Conservation (phyloP, 208 protist species). For the Crithidia bombi region DNA sequence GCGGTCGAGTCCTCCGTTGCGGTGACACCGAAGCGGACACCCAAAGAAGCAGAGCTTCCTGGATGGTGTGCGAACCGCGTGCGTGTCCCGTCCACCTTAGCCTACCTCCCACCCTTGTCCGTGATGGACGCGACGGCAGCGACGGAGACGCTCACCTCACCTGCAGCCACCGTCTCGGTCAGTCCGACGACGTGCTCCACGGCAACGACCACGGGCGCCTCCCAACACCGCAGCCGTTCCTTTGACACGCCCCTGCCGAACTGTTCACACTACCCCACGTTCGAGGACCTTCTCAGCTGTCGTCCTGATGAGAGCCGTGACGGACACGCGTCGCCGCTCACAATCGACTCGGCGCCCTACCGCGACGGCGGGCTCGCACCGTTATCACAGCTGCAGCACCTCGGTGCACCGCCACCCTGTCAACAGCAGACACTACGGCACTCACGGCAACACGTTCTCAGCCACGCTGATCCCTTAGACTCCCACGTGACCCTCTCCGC, state of each 20-base stretch:
- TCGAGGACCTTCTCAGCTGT: slow-evolving; percentile 13
- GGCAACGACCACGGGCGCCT: background rate
- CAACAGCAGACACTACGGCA: background rate
- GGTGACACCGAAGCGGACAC: background rate
- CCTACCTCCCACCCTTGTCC: background rate
- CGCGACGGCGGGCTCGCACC: background rate
- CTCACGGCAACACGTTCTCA: background rate
- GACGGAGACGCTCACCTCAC: background rate
- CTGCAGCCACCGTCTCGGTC: background rate
- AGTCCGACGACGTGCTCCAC: slow-evolving; percentile 17
- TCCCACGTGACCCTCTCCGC: slow-evolving; percentile 11
- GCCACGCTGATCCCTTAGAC: background rate
- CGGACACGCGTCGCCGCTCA: background rate
- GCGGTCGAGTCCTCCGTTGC: background rate
- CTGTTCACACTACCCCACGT: background rate
- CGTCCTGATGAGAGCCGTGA: background rate
- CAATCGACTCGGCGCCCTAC: background rate
- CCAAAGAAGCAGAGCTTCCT: background rate
- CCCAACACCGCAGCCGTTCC: slow-evolving; percentile 2
- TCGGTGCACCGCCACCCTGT: background rate
- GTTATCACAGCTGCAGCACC: slow-evolving; percentile 3
- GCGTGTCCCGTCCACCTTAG: background rate
- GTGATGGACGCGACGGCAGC: background rate
- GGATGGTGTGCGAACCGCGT: background rate
- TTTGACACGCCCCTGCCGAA: slow-evolving; percentile 9